These are phyloP conservation scores for Coffea canephora DNA, from an alignment of 257 asterid species.

Conservation along the genomic window DNA sequence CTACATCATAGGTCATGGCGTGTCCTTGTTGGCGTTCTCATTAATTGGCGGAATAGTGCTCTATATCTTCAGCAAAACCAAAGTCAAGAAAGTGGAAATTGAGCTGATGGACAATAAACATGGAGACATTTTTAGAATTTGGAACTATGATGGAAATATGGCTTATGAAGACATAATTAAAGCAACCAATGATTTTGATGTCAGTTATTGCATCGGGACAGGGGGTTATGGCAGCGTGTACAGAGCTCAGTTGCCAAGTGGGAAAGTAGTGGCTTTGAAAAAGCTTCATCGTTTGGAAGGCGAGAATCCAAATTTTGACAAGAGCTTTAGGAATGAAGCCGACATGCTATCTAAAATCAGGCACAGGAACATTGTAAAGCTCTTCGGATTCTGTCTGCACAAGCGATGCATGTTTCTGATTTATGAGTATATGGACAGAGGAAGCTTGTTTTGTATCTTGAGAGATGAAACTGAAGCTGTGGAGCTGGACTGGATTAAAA, in stretches of 20 bases:
- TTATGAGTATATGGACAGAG: slow-evolving; percentile 13
- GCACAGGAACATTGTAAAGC: slow-evolving; percentile 5
- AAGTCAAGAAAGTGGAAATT: neutral
- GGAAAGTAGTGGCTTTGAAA: slow-evolving; percentile 7
- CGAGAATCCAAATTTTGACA: neutral
- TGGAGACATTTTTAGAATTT: neutral
- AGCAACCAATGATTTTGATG: slow-evolving; percentile 3
- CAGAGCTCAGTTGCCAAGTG: neutral
- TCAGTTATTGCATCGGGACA: slow-evolving; percentile 9
- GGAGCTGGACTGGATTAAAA: slow-evolving; percentile 10
- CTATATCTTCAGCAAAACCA: neutral
- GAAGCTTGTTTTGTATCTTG: slow-evolving; percentile 5
- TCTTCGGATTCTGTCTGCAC: neutral
- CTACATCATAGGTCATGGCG: neutral
- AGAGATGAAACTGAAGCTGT: slow-evolving; percentile 7
- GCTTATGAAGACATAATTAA: slow-evolving; percentile 5
- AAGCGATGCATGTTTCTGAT: neutral
- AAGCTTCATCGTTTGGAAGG: slow-evolving; percentile 4
- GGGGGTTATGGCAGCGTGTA: slow-evolving; percentile 6
- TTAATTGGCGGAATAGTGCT: no score
- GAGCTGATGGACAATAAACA: neutral
- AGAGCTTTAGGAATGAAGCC: slow-evolving; percentile 10
- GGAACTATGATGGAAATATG: slow-evolving; percentile 3
- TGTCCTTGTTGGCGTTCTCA: no score
- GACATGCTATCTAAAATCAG: neutral